Base-by-base conservation (phyloP, 106 monocot genomes). In the Ottelia alismoides region DNA sequence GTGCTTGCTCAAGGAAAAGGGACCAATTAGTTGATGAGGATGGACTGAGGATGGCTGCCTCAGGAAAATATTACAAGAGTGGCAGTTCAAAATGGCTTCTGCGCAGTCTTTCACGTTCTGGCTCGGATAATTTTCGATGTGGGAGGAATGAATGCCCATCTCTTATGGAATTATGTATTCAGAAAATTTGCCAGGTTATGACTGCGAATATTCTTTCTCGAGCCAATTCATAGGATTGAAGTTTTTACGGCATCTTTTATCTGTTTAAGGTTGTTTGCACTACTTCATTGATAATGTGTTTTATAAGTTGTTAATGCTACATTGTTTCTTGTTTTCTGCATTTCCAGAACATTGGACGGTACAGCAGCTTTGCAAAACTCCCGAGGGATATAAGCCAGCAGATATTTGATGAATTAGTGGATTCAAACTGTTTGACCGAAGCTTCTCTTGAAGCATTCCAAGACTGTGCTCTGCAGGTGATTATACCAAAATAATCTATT, bases 301-400 rank as follows among this genome's bases (percentile, higher is more conserved):
- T 55, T 25, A 28, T 46, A 6, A 27, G 1, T 63, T 49, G n/a
- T n/a, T n/a, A n/a, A n/a, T n/a, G n/a, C n/a, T n/a, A n/a, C n/a
- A n/a, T n/a, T n/a, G n/a, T n/a, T n/a, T n/a, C n/a, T n/a, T n/a
- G n/a, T n/a, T n/a, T n/a, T n/a, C n/a, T n/a, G n/a, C n/a, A 3
- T 19, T 65, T 35, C 29, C 83, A 99, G 98, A 90, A 99, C 51
- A 83, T 99, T n/a, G 69, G 49, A 22, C 76, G 53, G 44, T 91
- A 99, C 51, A 70, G 12, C 30, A 80, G 68, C 67, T 99, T 99
- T 60, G 71, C 82, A 28, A 66, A 83, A 85, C 79, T 99, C 27
- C 98, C 98, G 22, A 90, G 82, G 56, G 98, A 99, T 72, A 67
- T 99, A 55, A 90, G 98, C 66, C 98, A 99, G 68, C 90, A 85